phyloP scores from a whole-genome alignment of 1,284 basidiomycete genomes.

The Malassezia psittaci region DNA sequence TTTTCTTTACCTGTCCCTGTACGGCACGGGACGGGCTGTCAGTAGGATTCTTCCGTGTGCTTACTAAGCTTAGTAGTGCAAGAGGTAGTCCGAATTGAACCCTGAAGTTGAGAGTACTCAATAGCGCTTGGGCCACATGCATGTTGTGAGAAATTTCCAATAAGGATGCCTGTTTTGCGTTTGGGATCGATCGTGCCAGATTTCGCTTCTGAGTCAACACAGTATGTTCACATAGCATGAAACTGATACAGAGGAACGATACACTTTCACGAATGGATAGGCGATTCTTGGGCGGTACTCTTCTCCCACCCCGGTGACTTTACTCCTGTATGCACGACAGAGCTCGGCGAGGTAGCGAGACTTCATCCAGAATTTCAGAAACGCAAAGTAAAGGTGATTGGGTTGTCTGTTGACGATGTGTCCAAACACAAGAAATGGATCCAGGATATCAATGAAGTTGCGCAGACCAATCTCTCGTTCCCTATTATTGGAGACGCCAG shows the following conservation, averaged over 20 bases:
- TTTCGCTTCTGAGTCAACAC: conserved; percentile 44
- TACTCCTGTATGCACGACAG: conserved; percentile 59
- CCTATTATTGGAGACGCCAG: conserved; percentile 92
- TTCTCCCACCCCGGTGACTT: conserved; percentile 64
- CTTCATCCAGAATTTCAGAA: conserved; percentile 71
- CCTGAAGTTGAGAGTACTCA: too few relatives aligned
- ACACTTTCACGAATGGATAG: conserved; percentile 82
- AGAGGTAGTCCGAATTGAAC: too few relatives aligned
- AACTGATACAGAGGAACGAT: conserved; percentile 26
- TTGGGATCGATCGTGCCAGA: conserved; percentile 44
- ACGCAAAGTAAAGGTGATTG: conserved; percentile 68
- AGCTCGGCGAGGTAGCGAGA: conserved; percentile 87
- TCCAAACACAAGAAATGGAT: conserved; percentile 75
- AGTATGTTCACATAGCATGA: conserved; percentile 20
- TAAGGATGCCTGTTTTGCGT: conserved; percentile 32
- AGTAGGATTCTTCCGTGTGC: neutral
- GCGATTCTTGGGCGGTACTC: conserved; percentile 65
- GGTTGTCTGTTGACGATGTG: conserved; percentile 80
- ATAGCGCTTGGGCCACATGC: too few relatives aligned
- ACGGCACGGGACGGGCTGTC: neutral
- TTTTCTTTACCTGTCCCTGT: too few relatives aligned
- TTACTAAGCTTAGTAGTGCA: neutral
- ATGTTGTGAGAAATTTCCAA: too few relatives aligned
- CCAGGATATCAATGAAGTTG: conserved; percentile 66
- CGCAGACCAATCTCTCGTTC: conserved; percentile 68